phyloP scores from a whole-genome alignment of 1,139 yeast species.

The Kazachstania sp. region DNA sequence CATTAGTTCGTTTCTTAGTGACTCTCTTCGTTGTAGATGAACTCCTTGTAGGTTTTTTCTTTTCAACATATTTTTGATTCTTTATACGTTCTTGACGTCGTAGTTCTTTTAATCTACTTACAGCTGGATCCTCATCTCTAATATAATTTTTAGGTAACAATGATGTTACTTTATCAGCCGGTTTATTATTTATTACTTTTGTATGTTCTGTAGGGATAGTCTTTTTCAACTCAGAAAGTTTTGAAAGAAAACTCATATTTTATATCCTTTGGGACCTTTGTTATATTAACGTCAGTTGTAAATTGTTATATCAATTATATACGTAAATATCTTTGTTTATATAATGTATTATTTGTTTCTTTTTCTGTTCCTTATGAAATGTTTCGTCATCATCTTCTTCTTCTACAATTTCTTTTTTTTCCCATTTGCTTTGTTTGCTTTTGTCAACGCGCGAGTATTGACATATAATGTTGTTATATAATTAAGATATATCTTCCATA shows the following conservation, averaged over 20 bases:
- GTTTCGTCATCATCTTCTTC: too few relatives aligned
- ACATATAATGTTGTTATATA: not conserved
- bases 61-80: conserved; percentile 12
- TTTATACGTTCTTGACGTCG: conserved; percentile 48
- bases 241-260: conserved; percentile 25
- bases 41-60: conserved; percentile 2
- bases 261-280: too few relatives aligned
- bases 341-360: not conserved
- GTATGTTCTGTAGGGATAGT: conserved; percentile 1
- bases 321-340: not conserved
- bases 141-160: conserved; percentile 26
- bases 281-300: too few relatives aligned
- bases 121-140: conserved; percentile 36
- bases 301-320: too few relatives aligned
- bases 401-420: too few relatives aligned
- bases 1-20: conserved; percentile 10
- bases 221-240: conserved; percentile 18
- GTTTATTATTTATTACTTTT: not conserved
- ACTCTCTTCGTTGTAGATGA: conserved; percentile 7
- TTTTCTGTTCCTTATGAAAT: not conserved
- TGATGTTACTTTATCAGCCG: conserved; percentile 8
- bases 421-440: too few relatives aligned
- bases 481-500: conserved; percentile 16
- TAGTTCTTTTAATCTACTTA: conserved; percentile 53
- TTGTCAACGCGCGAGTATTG: not conserved